Evolutionary conservation across 176 grass and related monocot species (phyloP), one percentile per base, ranked within the genome.

Genomic region (Carex cristatella): DNA sequence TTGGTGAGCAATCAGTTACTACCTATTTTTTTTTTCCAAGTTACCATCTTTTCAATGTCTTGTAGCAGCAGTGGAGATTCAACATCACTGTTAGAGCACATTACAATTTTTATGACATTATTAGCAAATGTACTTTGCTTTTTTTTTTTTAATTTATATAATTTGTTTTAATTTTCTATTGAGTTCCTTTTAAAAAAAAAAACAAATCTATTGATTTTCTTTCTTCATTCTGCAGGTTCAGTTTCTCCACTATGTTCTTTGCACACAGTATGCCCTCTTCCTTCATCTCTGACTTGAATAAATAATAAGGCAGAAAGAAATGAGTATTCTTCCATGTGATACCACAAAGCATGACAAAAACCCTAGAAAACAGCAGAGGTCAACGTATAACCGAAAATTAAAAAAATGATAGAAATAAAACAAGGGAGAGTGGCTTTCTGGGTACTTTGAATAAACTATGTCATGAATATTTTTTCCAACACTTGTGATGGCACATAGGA

Each of bases 161-260:
- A 60, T 14, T 84, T 6, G 0, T 66, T 73, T 63, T 12, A 70
- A 74, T 84, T 65, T 18, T 7, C 61, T n/a, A n/a, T n/a, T 65
- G 61, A 65, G 6, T 27, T 65, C 15, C 4, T 27, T 18, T 18
- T 18, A 65, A 65, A 3, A 18, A 65, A 65, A 65, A 65, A 3
- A 65, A 65, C 4, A 27, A 2, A 65, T 65, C 81, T 79, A 51
- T 67, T 87, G 33, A 67, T 78, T 65, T 85, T 16, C 2, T n/a
- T 58, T 88, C 35, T 31, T 84, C 88, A 55, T 66, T 28, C 65
- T 88, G 84, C 88, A 94, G 94, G 94, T 98, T 98, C 79, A 98
- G 88, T 86, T 93, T 98, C 92, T 98, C 95, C 51, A 98, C 95
- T 28, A 91, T 98, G 90, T 98, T 98, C 81, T 94, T 91, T 38